A percentile compares a stretch with the other conserved stretches of the same genome.
Evolutionary conservation across 2,329 filamentous ascomycete genomes (phyloP).

Genomic region (Pezizomycotina sp.): DNA sequence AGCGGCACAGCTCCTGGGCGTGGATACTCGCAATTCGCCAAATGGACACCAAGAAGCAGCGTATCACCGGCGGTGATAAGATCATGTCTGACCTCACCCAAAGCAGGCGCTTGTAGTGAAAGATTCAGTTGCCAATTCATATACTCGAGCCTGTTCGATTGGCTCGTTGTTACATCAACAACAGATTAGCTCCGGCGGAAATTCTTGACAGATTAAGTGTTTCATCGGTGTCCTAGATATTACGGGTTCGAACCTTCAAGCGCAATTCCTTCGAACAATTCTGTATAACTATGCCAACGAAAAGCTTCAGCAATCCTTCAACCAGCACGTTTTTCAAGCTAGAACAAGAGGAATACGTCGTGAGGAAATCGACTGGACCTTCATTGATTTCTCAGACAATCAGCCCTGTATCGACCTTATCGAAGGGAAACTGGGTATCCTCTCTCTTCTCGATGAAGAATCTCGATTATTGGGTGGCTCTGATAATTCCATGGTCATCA

Average conservation of each 20-base stretch:
- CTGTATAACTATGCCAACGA: slow-evolving; percentile 99
- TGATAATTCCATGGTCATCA: slow-evolving; percentile 90
- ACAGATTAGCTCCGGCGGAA: slow-evolving; percentile 72
- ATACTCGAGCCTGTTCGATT: slow-evolving; percentile 95
- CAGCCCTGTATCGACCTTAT: slow-evolving; percentile 98
- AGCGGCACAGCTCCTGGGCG: slow-evolving; percentile 72
- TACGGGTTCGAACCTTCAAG: slow-evolving; percentile 98
- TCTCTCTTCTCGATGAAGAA: slow-evolving; percentile 88
- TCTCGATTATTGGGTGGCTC: slow-evolving; percentile 92
- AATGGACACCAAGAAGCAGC: slow-evolving; percentile 99
- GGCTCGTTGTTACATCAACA: slow-evolving; percentile 98
- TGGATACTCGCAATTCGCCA: slow-evolving; percentile 75
- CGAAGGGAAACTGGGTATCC: slow-evolving; percentile 84
- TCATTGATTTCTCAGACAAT: slow-evolving; percentile 98
- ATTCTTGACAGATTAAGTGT: slow-evolving; percentile 62
- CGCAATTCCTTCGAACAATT: slow-evolving; percentile 99
- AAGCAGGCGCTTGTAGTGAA: slow-evolving; percentile 87
- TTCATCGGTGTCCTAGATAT: slow-evolving; percentile 99
- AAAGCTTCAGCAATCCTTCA: slow-evolving; percentile 97
- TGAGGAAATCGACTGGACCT: slow-evolving; percentile 97
- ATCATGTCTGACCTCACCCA: slow-evolving; percentile 91
- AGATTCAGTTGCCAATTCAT: slow-evolving; percentile 95
- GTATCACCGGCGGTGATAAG: slow-evolving; percentile 90
- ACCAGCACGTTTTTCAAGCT: slow-evolving; percentile 96
- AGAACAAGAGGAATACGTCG: slow-evolving; percentile 95